phyloP scores from a whole-genome alignment of 345 rosid genomes.

The Cochlearia excelsa region DNA sequence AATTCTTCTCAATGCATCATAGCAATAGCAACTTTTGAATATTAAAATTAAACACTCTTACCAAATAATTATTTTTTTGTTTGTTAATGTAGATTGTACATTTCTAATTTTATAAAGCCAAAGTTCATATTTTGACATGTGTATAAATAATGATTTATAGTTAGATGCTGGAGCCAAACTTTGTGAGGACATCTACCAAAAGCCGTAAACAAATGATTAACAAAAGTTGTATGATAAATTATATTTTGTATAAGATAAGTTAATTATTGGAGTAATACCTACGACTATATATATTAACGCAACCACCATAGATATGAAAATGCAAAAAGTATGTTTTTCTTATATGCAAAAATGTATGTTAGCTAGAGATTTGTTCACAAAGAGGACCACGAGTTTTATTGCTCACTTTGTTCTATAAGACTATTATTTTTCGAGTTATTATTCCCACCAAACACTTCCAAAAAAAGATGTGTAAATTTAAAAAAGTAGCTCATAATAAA shows the following conservation, averaged over 20 bases:
- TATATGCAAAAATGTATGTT: no score
- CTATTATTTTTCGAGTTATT: no score
- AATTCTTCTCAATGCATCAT: conserved; percentile 11
- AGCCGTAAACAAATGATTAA: conserved; percentile 12
- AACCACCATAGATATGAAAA: conserved; percentile 30
- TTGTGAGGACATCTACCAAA: conserved; percentile 26
- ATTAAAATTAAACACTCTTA: conserved; percentile 16
- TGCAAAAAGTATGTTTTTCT: no score
- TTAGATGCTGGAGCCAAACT: conserved; percentile 24
- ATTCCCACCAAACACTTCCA: no score
- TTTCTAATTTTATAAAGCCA: conserved; percentile 1
- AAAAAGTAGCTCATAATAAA: no score
- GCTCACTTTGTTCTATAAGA: no score
- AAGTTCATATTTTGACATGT: conserved; percentile 13
- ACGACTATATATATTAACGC: conserved; percentile 22
- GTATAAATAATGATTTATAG: conserved; percentile 19
- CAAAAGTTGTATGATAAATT: not conserved
- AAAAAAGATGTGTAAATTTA: no score
- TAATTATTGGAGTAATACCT: conserved; percentile 29
- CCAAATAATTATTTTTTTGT: conserved; percentile 25
- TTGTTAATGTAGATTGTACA: conserved; percentile 6
- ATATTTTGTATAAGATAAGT: conserved; percentile 3
- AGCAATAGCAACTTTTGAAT: conserved; percentile 19
- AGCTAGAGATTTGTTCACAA: no score
- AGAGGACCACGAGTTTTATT: no score